Evolutionary conservation across 2,329 filamentous ascomycete genomes (phyloP).

Genomic region (Sporothrix luriei): DNA sequence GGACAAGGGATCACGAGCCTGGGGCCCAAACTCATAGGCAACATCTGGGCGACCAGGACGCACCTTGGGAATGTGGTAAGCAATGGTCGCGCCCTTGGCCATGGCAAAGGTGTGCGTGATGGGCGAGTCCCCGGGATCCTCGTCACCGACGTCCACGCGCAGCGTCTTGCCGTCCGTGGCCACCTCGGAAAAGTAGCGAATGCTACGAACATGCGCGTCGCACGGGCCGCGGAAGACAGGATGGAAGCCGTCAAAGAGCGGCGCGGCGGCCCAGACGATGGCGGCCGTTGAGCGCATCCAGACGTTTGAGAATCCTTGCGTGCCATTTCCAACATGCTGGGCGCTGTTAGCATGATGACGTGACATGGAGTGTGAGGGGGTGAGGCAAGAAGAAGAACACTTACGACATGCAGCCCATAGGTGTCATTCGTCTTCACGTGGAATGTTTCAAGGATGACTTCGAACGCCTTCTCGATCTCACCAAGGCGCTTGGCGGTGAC

Average conservation of each 20-base stretch:
- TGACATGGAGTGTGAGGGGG: not conserved
- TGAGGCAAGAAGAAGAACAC: not conserved
- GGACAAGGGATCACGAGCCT: not conserved
- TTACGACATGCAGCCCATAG: conserved; percentile 30
- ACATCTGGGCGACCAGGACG: not conserved
- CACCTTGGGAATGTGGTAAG: not conserved
- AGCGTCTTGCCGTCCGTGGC: conserved; percentile 21
- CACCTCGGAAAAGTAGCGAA: conserved; percentile 24
- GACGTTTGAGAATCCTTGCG: conserved; percentile 8
- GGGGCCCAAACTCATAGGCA: conserved; percentile 8
- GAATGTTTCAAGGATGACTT: not conserved
- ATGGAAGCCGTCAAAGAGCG: conserved; percentile 28
- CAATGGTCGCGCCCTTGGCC: not conserved
- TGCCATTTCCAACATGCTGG: conserved; percentile 26
- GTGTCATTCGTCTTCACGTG: conserved; percentile 21
- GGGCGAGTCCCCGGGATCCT: not conserved
- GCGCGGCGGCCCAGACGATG: conserved; percentile 23
- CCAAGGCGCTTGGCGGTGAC: not conserved
- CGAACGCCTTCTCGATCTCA: not conserved
- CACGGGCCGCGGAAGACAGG: conserved; percentile 18
- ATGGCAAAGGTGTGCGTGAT: not conserved
- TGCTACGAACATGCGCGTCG: not conserved
- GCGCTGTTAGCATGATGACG: not conserved
- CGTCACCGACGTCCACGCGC: not conserved
- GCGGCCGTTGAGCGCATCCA: conserved; percentile 25